Evolutionary conservation across 768 basidiomycete species (phyloP), one percentile per base, ranked within the genome.

Genomic region (Tricholomella constricta): DNA sequence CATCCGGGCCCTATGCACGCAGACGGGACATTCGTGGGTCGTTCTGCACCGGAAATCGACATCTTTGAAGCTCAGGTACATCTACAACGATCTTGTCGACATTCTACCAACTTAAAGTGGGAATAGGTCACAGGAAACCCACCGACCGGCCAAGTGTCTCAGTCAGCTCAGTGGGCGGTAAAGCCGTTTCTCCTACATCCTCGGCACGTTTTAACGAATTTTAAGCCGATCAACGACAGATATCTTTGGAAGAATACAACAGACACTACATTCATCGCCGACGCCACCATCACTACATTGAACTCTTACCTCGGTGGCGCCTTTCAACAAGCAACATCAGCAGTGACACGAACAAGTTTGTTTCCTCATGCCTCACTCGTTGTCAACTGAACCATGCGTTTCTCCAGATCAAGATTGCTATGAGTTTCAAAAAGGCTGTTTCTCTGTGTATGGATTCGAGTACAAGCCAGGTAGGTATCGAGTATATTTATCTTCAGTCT

Each of bases 301-400:
- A 93, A 93, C 62, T 53, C 80, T 5, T 94, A 89, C 64, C 76
- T 71, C 15, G 94, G 94, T 37, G 89, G 88, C 43, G 79, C 78
- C 8, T 90, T 81, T 65, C 94, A 96, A 67, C 91, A 95, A 63
- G 88, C 92, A 2, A 87, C 87, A 0, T 94, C 91, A 5, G 85
- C 74, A 17, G 73, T 93, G 12, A 78, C 86, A 0, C 53, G 59
- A 10, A 90, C 90, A 15, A 77, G 81, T 84, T 57, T 62, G 76
- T 62, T 29, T 23, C 26, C 26, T 17, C 11, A 22, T 8, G n/a
- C 26, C 12, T 19, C 29, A 38, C 17, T 10, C 29, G 35, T n/a
- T 38, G 15, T 8, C 15, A 6, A 12, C 3, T n/a, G 14, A 12
- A 42, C 22, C 23, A 48, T 48, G 27, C 17, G 20, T 8, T 26